Conservation (phyloP, 306 rosid genomes). For the Dryas drummondii region DNA sequence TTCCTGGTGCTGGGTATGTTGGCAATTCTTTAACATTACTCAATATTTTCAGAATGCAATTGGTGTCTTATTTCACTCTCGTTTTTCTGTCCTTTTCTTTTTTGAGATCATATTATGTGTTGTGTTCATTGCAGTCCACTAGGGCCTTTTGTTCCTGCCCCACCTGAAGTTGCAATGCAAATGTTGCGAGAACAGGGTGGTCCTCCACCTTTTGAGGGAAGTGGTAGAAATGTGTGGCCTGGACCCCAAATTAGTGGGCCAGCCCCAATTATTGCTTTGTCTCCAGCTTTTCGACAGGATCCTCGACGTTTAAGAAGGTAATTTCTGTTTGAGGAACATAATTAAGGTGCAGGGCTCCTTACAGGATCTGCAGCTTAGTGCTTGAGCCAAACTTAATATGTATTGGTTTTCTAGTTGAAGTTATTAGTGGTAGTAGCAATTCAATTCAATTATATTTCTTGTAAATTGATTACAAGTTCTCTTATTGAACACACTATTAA, state of each 20-base stretch:
- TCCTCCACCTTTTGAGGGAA: constrained; percentile 75
- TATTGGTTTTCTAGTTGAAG: not conserved
- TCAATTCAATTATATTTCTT: not conserved
- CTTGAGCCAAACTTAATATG: not conserved
- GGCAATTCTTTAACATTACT: not conserved
- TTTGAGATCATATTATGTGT: constrained; percentile 11
- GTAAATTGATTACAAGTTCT: no score
- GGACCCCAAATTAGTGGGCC: constrained; percentile 82
- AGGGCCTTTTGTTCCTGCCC: constrained; percentile 99
- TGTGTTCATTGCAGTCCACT: constrained; percentile 63
- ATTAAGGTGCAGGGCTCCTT: not conserved
- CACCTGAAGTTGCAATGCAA: constrained; percentile 99
- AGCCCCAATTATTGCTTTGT: constrained; percentile 72
- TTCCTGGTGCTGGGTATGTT: constrained; percentile 99
- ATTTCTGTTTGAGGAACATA: constrained; percentile 3
- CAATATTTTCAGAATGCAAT: constrained; percentile 5
- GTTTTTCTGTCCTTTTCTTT: not conserved
- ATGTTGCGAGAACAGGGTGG: constrained; percentile 98
- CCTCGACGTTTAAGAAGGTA: constrained; percentile 96
- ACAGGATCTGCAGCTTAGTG: not conserved
- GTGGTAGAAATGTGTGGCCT: constrained; percentile 68
- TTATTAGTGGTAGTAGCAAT: not conserved
- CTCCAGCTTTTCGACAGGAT: constrained; percentile 80
- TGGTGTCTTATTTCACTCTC: constrained; percentile 5
- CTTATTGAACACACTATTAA: no score